Base-by-base conservation (phyloP, 768 basidiomycete species). In the Suillus occidentalis region DNA sequence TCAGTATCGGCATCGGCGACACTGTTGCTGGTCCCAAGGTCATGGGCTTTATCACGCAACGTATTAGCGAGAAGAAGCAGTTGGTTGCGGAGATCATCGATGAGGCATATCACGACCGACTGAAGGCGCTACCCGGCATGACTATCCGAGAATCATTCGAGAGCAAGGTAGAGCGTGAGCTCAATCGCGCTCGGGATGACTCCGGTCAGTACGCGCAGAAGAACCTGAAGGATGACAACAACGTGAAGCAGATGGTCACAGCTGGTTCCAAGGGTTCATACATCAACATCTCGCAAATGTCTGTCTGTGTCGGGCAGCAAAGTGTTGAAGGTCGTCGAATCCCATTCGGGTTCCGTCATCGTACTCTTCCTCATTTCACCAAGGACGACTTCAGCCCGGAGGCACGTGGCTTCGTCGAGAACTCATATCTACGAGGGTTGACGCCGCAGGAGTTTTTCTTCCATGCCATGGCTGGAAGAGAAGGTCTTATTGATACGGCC, bases 251-350 rank as follows among this genome's bases (percentile, higher is more conserved):
- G 85, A 99, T 99, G 97, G 97, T 99, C 73, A 94, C 97, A 7
- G 96, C 97, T 12, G 97, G 97, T 31, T 97, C 97, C 14, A 99
- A 99, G 79, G 95, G 96, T 78, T 95, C 95, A 0, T 96, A 95
- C 83, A 99, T 99, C 85, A 99, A 99, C 78, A 98, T 99, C 72
- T 99, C 97, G 13, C 97, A 99, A 80, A 99, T 99, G 97, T 97
- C 97, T 20, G 96, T 96, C 63, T 95, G 95, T 83, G 97, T 99
- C 49, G 97, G 97, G 31, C 97, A 99, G 79, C 97, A 99, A 80
- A 91, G 89, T 71, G 97, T 99, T 61, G 97, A 99, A 78, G 97
- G 97, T 69, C 94, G 94, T 70, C 96, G 97, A 66, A 97, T 99
- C 70, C 96, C 97, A 1, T 99, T 97, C 76, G 97, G 97, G 13